phyloP scores from a whole-genome alignment of 345 rosid species.

The Lenwebbia sp. region DNA sequence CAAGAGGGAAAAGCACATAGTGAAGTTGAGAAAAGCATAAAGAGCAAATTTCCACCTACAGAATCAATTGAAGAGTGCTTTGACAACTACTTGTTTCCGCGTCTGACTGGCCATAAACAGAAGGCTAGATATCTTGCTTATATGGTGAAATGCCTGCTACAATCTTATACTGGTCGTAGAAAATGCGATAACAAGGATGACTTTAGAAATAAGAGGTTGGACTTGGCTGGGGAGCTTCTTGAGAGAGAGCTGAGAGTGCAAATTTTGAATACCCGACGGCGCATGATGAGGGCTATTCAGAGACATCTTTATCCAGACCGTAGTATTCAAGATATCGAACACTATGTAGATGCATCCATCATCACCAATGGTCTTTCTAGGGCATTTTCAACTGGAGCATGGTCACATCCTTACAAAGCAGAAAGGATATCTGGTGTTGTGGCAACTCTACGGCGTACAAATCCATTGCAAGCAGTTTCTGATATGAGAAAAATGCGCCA shows the following conservation, averaged over 20 bases:
- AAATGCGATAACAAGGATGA: conserved; percentile 77
- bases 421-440: conserved; percentile 94
- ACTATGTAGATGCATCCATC: conserved; percentile 82
- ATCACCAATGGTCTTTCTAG: conserved; percentile 79
- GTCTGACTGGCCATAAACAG: conserved; percentile 36
- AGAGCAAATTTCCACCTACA: conserved; percentile 60
- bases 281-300: conserved; percentile 67
- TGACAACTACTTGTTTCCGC: conserved; percentile 50
- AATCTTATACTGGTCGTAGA: conserved; percentile 55
- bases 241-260: conserved; percentile 83
- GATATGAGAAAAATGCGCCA: conserved; percentile 84
- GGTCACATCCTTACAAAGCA: conserved; percentile 83
- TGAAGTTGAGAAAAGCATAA: conserved; percentile 22
- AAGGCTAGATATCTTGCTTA: conserved; percentile 88
- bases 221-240: conserved; percentile 75
- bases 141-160: conserved; percentile 78
- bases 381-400: conserved; percentile 98
- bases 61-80: conserved; percentile 57
- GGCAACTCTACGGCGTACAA: conserved; percentile 75
- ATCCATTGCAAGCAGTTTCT: conserved; percentile 73
- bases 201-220: conserved; percentile 85
- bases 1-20: conserved; percentile 26
- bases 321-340: conserved; percentile 45
- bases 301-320: conserved; percentile 70
- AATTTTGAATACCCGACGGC: conserved; percentile 54